phyloP scores from a whole-genome alignment of 768 basidiomycete genomes.

The Lactifluus echinatus region DNA sequence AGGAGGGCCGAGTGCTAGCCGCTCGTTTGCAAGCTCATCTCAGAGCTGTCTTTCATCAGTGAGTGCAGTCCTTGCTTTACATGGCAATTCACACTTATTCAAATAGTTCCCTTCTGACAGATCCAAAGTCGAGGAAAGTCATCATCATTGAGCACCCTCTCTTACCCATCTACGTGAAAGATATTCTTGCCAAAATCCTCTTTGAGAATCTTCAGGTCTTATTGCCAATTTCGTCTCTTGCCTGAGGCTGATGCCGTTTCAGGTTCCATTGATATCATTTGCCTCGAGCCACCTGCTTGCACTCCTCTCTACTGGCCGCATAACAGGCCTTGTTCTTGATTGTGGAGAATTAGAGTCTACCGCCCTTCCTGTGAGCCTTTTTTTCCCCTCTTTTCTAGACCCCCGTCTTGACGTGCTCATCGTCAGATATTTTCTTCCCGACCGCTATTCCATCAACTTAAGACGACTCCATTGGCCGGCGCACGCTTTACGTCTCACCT shows the following conservation, averaged over 20 bases:
- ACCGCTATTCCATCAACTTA: conserved; percentile 75
- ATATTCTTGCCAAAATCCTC: conserved; percentile 73
- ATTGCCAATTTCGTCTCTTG: neutral
- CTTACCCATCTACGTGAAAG: conserved; percentile 80
- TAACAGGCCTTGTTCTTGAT: conserved; percentile 91
- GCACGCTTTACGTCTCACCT: conserved; percentile 70
- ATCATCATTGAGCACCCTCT: conserved; percentile 88
- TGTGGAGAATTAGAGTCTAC: conserved; percentile 88
- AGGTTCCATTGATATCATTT: conserved; percentile 95
- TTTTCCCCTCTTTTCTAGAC: neutral
- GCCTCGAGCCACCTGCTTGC: conserved; percentile 82
- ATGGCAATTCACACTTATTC: conserved; percentile 19
- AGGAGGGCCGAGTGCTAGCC: conserved; percentile 67
- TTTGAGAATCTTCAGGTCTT: conserved; percentile 85
- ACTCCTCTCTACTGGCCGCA: conserved; percentile 75
- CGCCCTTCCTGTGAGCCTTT: conserved; percentile 64
- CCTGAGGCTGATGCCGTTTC: neutral
- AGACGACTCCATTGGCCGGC: conserved; percentile 86
- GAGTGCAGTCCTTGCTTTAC: conserved; percentile 27
- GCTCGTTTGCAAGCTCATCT: conserved; percentile 59
- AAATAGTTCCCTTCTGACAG: conserved; percentile 79
- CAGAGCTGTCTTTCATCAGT: conserved; percentile 81
- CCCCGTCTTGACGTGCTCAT: neutral
- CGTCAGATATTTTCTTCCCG: conserved; percentile 80
- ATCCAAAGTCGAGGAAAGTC: conserved; percentile 92